Conservation (phyloP, 495 filamentous ascomycete species). For the Neurospora cerealis region DNA sequence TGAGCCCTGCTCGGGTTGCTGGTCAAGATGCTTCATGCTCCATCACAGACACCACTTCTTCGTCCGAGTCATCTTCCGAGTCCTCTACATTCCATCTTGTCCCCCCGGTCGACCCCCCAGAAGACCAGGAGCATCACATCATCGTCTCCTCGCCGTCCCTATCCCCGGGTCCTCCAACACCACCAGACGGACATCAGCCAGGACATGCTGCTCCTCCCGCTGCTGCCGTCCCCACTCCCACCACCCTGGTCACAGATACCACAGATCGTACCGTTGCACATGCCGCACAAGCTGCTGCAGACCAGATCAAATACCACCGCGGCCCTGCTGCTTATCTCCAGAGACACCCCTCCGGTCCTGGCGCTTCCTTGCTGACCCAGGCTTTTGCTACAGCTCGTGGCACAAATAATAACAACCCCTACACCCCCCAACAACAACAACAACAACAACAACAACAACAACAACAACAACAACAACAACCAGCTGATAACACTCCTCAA, state of each 20-base stretch:
- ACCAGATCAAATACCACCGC: slow-evolving; percentile 37
- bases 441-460: slow-evolving; percentile 5
- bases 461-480: slow-evolving; percentile 6
- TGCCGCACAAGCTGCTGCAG: slow-evolving; percentile 21
- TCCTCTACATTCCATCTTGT: neutral
- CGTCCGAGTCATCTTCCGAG: no score
- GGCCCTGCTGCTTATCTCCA: slow-evolving; percentile 26
- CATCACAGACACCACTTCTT: neutral
- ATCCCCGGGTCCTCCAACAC: slow-evolving; percentile 1
- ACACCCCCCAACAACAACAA: slow-evolving; percentile 1
- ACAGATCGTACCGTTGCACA: neutral
- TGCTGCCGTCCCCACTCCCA: slow-evolving; percentile 17
- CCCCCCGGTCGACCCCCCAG: slow-evolving; percentile 5
- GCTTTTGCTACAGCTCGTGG: slow-evolving; percentile 44
- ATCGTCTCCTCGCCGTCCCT: slow-evolving; percentile 6
- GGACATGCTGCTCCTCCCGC: slow-evolving; percentile 15
- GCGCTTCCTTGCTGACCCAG: slow-evolving; percentile 40
- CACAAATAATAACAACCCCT: slow-evolving; percentile 15
- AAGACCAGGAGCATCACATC: slow-evolving; percentile 14
- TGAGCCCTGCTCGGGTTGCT: slow-evolving; percentile 29
- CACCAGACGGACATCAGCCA: slow-evolving; percentile 7
- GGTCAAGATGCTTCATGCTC: slow-evolving; percentile 5
- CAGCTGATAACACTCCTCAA: slow-evolving; percentile 3
- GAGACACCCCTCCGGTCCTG: slow-evolving; percentile 21
- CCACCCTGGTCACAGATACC: slow-evolving; percentile 14